Evolutionary conservation across 2,329 filamentous ascomycete genomes (phyloP).

Genomic region (Tolypocladium pustulatum): DNA sequence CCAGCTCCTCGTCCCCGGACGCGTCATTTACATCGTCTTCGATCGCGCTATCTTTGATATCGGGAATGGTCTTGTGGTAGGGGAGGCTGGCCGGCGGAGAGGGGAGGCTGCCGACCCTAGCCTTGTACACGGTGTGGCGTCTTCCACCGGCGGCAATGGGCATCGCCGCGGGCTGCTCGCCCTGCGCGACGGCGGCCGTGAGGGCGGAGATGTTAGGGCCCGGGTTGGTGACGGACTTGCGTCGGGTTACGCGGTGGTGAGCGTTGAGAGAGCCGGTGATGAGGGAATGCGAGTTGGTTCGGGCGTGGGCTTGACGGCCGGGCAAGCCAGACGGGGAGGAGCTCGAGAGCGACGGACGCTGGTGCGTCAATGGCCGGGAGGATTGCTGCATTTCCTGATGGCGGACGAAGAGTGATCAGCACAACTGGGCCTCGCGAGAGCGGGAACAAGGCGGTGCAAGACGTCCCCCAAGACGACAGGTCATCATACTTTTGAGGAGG

Average conservation of each 20-base stretch:
- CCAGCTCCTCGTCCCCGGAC: constrained; percentile 43
- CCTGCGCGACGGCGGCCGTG: constrained; percentile 62
- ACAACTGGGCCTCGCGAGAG: constrained; percentile 20
- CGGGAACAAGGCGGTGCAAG: constrained; percentile 18
- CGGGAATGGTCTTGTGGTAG: constrained; percentile 39
- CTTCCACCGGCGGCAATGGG: constrained; percentile 48
- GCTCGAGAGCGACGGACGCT: constrained; percentile 49
- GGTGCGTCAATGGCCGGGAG: constrained; percentile 56
- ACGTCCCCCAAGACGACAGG: constrained; percentile 11
- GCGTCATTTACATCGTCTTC: constrained; percentile 55
- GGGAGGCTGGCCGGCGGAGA: constrained; percentile 60
- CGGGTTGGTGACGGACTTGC: constrained; percentile 83
- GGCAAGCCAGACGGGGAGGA: constrained; percentile 47
- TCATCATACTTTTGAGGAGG: constrained; percentile 49
- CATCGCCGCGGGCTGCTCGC: constrained; percentile 43
- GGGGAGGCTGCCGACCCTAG: constrained; percentile 46
- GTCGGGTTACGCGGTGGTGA: constrained; percentile 76
- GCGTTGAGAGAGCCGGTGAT: constrained; percentile 68
- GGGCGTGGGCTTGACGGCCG: constrained; percentile 53
- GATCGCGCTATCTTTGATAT: constrained; percentile 53
- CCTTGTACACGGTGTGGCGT: constrained; percentile 61
- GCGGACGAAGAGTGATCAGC: constrained; percentile 17
- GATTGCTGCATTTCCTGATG: constrained; percentile 53
- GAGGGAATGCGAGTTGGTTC: constrained; percentile 73
- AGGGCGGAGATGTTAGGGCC: constrained; percentile 64